phyloP scores from a whole-genome alignment of 305 asterid genomes.

The Fraxinus angustifolia region DNA sequence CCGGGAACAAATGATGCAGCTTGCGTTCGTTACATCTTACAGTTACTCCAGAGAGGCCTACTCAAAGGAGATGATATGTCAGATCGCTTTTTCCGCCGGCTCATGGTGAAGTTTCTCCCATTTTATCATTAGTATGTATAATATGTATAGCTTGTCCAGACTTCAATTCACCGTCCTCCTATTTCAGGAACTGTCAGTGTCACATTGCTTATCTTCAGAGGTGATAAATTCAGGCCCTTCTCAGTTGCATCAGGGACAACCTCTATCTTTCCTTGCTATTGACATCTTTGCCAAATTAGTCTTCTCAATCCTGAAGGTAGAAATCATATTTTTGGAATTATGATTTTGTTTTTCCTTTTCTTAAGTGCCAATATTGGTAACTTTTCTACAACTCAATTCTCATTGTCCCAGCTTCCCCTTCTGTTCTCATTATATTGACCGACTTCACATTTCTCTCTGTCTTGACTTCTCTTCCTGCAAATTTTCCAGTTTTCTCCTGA shows the following conservation, averaged over 20 bases:
- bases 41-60: slow-evolving; percentile 72
- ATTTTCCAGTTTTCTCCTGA: slow-evolving; percentile 78
- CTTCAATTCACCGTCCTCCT: neutral
- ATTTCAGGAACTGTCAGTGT: slow-evolving; percentile 79
- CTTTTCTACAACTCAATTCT: neutral
- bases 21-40: slow-evolving; percentile 58
- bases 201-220: slow-evolving; percentile 87
- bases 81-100: slow-evolving; percentile 81
- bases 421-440: neutral
- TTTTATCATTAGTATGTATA: neutral
- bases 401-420: neutral
- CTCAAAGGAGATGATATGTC: slow-evolving; percentile 92
- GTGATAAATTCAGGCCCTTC: slow-evolving; percentile 62
- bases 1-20: slow-evolving; percentile 82
- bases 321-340: slow-evolving; percentile 14
- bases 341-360: neutral
- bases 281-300: slow-evolving; percentile 86
- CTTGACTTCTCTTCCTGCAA: slow-evolving; percentile 24
- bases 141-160: neutral
- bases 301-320: slow-evolving; percentile 83
- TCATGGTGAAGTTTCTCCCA: slow-evolving; percentile 50
- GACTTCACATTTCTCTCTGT: neutral
- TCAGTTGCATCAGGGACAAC: slow-evolving; percentile 65
- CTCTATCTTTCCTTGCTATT: slow-evolving; percentile 89
- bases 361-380: neutral